Evolutionary conservation across 192 early-diverging fungal genomes (phyloP), one percentile per base, ranked within the genome.

Genomic region (Entomortierella chlamydospora): DNA sequence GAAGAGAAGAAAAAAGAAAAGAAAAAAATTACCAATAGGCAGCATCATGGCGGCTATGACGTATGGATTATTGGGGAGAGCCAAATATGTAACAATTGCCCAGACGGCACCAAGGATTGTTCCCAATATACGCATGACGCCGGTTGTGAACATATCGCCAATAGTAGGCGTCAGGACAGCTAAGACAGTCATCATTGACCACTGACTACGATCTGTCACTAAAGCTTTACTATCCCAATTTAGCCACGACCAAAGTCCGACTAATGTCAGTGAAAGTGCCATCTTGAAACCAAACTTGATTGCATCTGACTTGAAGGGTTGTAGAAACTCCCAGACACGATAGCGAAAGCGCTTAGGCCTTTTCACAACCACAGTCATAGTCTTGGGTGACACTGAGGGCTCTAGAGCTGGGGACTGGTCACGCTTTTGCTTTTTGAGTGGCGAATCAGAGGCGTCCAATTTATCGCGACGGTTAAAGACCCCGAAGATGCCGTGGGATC

Each of bases 231-330:
- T 59, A 47, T 72, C 79, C 23, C 73, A 68, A 0, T 74, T 66
- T 18, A 87, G 34, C 56, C 82, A 87, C 0, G 86, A 83, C 42
- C 77, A 82, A 7, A 85, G 37, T 56, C 77, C 76, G 26, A 85
- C 58, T 15, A 84, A 60, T 0, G 70, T 50, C 0, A 87, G 68
- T 15, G 78, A 82, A 2, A 57, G 28, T 6, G 84, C 86, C 84
- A 87, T 87, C 61, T 87, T 87, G 60, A 87, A 72, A 0, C 73
- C 78, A 70, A 84, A 87, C 61, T 85, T 84, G 70, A 83, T 69
- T 22, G 85, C 84, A 37, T 84, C 83, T 1, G 81, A 68, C 22
- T 64, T 81, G 25, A 83, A 53, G 1, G 71, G 69, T 26, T 84
- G 86, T 1, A 83, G 20, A 3, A 55, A 42, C 28, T 63, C 31